Percentiles rank a stretch among this genome's conserved stretches.
Conservation (phyloP, 441 rosid genomes). For the Brassica balearica region DNA sequence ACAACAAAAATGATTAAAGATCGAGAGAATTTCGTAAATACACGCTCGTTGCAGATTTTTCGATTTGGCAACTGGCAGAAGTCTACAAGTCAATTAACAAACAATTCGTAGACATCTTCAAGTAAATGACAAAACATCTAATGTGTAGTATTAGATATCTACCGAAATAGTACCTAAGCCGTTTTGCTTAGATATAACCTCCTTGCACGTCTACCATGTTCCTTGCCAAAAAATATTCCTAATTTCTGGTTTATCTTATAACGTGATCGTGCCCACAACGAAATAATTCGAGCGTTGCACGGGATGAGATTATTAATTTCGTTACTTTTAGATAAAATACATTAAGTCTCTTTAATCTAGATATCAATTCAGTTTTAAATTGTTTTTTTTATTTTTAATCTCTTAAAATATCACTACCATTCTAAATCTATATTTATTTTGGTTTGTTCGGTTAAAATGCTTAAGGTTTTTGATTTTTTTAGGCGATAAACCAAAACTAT, state of each 20-base stretch:
- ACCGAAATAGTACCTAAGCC: too few species aligned
- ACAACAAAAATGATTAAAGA: constrained; percentile 2
- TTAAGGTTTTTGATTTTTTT: too few species aligned
- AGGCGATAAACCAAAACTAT: too few species aligned
- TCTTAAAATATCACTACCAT: too few species aligned
- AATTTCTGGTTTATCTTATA: constrained; percentile 30
- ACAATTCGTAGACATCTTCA: background rate
- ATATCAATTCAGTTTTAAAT: too few species aligned
- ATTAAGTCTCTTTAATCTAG: too few species aligned
- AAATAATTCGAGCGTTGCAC: background rate
- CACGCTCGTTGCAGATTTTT: constrained; percentile 10
- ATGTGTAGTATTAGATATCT: background rate
- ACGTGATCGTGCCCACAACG: constrained; percentile 16
- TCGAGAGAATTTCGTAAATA: constrained; percentile 5
- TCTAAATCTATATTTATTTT: too few species aligned
- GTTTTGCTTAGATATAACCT: background rate
- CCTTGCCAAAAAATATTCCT: constrained; percentile 27
- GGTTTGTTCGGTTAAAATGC: too few species aligned
- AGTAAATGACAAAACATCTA: background rate
- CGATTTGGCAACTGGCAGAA: constrained; percentile 9
- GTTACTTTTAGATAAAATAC: too few species aligned
- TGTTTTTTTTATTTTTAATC: too few species aligned
- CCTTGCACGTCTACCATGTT: constrained; percentile 30
- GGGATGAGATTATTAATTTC: too few species aligned
- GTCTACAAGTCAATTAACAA: background rate